phyloP scores from a whole-genome alignment of 2,329 filamentous ascomycete genomes.

The Colletotrichum siamense region DNA sequence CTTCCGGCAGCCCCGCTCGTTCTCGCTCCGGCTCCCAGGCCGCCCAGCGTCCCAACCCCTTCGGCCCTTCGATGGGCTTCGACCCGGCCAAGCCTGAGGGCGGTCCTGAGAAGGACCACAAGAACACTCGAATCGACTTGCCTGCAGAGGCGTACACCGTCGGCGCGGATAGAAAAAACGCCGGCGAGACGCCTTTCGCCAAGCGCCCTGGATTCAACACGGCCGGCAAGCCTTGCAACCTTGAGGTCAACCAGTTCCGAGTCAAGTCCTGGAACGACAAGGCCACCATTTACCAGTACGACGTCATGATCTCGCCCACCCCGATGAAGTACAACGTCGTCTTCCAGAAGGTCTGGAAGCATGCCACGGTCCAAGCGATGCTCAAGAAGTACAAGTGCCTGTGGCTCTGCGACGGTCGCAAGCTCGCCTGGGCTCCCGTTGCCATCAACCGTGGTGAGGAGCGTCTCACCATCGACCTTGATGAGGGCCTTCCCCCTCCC shows the following conservation, averaged over 20 bases:
- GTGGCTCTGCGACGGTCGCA: conserved; percentile 84
- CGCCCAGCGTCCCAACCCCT: background rate
- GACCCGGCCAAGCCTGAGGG: conserved; percentile 47
- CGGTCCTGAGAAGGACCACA: conserved; percentile 31
- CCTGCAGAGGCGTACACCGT: conserved; percentile 60
- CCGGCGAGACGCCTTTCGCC: conserved; percentile 38
- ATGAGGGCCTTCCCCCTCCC: conserved; percentile 61
- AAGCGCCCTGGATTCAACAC: conserved; percentile 63
- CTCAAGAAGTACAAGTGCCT: conserved; percentile 52
- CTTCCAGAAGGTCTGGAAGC: conserved; percentile 79
- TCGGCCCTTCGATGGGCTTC: conserved; percentile 36
- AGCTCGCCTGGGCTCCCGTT: conserved; percentile 73
- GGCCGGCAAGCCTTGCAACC: conserved; percentile 56
- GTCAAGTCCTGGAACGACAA: conserved; percentile 63
- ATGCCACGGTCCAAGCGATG: conserved; percentile 59
- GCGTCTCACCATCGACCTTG: conserved; percentile 72
- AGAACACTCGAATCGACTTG: conserved; percentile 59
- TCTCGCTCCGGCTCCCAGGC: conserved; percentile 4
- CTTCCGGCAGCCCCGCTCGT: background rate
- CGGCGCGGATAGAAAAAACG: conserved; percentile 23
- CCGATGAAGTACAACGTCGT: conserved; percentile 66
- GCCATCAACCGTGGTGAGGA: conserved; percentile 52
- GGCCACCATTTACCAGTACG: conserved; percentile 79
- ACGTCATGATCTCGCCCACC: conserved; percentile 73
- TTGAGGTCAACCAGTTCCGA: conserved; percentile 78